Evolutionary conservation across 169 alveolate species (phyloP).

Genomic region (Pseudocohnilembus persalinus): DNA sequence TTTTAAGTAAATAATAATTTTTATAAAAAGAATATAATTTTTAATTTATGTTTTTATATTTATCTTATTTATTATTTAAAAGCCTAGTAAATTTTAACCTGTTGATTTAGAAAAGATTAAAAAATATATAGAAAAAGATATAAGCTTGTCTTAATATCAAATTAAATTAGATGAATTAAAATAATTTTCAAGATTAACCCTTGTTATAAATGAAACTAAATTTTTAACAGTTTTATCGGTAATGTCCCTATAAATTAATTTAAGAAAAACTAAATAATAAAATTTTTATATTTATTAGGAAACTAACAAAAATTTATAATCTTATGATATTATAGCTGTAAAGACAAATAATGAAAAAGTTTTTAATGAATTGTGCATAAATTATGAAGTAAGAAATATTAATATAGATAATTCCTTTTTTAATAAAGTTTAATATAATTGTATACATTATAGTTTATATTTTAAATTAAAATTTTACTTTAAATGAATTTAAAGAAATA

Average conservation of each 20-base stretch:
- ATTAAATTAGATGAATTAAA: not conserved
- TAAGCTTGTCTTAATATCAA: not conserved
- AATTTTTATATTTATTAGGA: not conserved
- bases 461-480: too few relatives aligned
- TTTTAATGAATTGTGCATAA: not conserved
- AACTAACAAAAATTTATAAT: not conserved
- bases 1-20: not conserved
- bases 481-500: too few relatives aligned
- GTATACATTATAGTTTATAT: too few relatives aligned
- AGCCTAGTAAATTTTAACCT: not conserved
- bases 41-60: not conserved
- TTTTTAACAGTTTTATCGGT: not conserved
- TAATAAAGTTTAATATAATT: too few relatives aligned
- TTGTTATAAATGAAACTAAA: not conserved
- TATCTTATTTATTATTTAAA: too few relatives aligned
- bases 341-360: not conserved
- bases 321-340: not conserved
- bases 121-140: not conserved
- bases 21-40: too few relatives aligned
- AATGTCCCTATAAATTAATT: too few relatives aligned
- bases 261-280: too few relatives aligned
- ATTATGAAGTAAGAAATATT: not conserved
- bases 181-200: not conserved
- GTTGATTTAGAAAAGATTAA: not conserved
- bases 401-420: not conserved